Conservation (phyloP, 768 basidiomycete genomes). For the Obba rivulosa region DNA sequence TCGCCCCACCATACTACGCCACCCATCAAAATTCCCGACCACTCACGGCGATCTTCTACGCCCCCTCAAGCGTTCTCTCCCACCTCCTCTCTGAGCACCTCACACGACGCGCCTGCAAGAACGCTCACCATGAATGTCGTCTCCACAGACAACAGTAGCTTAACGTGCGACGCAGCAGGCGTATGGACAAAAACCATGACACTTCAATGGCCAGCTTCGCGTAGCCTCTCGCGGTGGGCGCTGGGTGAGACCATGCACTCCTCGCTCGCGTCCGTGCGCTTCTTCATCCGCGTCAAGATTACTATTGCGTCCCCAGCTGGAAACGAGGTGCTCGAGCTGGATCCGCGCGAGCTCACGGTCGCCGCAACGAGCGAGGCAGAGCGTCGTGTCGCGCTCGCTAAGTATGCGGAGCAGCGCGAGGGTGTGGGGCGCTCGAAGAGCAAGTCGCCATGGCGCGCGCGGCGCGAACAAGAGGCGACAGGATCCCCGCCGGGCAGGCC, state of each 20-base stretch:
- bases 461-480: background rate
- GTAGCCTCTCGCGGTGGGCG: slow-evolving; percentile 69
- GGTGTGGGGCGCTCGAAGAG: slow-evolving; percentile 14
- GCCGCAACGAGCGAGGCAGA: slow-evolving; percentile 70
- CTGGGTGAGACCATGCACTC: slow-evolving; percentile 74
- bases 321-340: slow-evolving; percentile 65
- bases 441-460: slow-evolving; percentile 14
- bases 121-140: slow-evolving; percentile 47
- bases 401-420: slow-evolving; percentile 42
- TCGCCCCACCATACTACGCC: slow-evolving; percentile 3
- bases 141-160: slow-evolving; percentile 42
- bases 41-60: slow-evolving; percentile 4
- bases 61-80: slow-evolving; percentile 14
- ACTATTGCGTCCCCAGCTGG: slow-evolving; percentile 46
- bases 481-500: background rate
- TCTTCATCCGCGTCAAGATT: slow-evolving; percentile 69
- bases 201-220: slow-evolving; percentile 66
- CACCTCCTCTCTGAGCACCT: slow-evolving; percentile 6
- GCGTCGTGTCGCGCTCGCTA: slow-evolving; percentile 56
- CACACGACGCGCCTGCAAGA: slow-evolving; percentile 24
- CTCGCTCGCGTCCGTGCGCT: slow-evolving; percentile 58
- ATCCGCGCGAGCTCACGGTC: slow-evolving; percentile 58
- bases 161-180: slow-evolving; percentile 50
- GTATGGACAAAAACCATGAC: slow-evolving; percentile 62
- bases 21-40: slow-evolving; percentile 8